phyloP scores from a whole-genome alignment of 371 early-diverging fungal genomes.

The Mortierella sp. region DNA sequence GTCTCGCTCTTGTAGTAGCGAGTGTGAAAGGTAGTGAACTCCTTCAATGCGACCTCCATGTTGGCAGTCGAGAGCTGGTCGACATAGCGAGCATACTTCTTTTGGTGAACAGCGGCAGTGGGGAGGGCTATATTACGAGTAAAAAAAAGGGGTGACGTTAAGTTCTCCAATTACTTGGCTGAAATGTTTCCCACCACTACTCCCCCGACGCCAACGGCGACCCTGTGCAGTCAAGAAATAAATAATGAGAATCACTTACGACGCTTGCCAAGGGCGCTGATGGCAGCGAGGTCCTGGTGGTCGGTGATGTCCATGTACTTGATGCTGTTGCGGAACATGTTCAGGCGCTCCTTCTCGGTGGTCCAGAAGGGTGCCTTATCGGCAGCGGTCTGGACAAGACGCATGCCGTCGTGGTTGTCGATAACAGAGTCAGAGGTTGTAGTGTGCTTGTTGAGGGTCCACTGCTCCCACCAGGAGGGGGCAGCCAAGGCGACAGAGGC shows the following conservation, averaged over 20 bases:
- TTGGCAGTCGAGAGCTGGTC: constrained; percentile 68
- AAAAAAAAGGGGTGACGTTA: constrained; percentile 1
- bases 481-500: constrained; percentile 53
- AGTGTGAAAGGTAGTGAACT: constrained; percentile 86
- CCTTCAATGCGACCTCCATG: constrained; percentile 75
- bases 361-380: constrained; percentile 74
- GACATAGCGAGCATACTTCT: constrained; percentile 69
- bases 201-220: neutral
- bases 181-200: neutral
- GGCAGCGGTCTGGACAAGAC: constrained; percentile 60
- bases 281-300: constrained; percentile 45
- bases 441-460: constrained; percentile 31
- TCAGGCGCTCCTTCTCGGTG: constrained; percentile 72
- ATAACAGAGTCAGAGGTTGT: constrained; percentile 14
- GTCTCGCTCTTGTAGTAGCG: constrained; percentile 89
- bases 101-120: constrained; percentile 59
- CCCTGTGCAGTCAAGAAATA: neutral
- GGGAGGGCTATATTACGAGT: constrained; percentile 60
- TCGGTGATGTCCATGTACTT: constrained; percentile 94
- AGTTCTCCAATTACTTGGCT: too few relatives aligned
- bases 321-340: constrained; percentile 73
- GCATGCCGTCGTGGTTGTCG: constrained; percentile 22
- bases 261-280: constrained; percentile 31
- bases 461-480: constrained; percentile 57
- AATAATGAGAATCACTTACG: constrained; percentile 27